phyloP scores from a whole-genome alignment of 495 filamentous ascomycete species.

The Astrothelium subdiscretum region DNA sequence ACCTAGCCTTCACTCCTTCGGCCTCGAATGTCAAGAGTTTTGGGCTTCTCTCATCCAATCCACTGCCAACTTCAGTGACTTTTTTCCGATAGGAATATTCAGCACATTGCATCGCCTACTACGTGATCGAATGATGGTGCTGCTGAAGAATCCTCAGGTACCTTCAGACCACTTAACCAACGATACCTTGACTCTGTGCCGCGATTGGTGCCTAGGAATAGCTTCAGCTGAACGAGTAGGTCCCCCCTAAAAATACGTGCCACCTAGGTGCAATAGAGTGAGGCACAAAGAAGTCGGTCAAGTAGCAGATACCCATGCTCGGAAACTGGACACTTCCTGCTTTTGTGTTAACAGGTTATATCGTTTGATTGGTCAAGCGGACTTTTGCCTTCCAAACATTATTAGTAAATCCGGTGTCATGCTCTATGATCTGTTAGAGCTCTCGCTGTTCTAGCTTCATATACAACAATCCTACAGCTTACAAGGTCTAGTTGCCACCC shows the following conservation, averaged over 20 bases:
- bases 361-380: too few relatives aligned
- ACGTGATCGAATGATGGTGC: not conserved
- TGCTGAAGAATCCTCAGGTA: not conserved
- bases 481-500: too few relatives aligned
- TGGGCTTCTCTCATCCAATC: not conserved
- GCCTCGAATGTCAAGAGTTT: too few relatives aligned
- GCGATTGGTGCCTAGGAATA: not conserved
- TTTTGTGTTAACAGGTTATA: not conserved
- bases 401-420: too few relatives aligned
- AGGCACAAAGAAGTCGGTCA: constrained; percentile 1
- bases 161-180: not conserved
- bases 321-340: not conserved
- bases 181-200: not conserved
- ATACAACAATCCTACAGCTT: too few relatives aligned
- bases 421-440: too few relatives aligned
- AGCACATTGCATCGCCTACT: not conserved
- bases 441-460: too few relatives aligned
- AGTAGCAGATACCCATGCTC: too few relatives aligned
- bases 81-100: not conserved
- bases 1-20: too few relatives aligned
- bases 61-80: not conserved
- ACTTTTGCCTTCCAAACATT: too few relatives aligned
- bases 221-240: not conserved
- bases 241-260: not conserved
- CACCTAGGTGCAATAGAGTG: not conserved